Evolutionary conservation across 176 grass and related monocot genomes (phyloP).

Genomic region (Saccharum spontaneum): DNA sequence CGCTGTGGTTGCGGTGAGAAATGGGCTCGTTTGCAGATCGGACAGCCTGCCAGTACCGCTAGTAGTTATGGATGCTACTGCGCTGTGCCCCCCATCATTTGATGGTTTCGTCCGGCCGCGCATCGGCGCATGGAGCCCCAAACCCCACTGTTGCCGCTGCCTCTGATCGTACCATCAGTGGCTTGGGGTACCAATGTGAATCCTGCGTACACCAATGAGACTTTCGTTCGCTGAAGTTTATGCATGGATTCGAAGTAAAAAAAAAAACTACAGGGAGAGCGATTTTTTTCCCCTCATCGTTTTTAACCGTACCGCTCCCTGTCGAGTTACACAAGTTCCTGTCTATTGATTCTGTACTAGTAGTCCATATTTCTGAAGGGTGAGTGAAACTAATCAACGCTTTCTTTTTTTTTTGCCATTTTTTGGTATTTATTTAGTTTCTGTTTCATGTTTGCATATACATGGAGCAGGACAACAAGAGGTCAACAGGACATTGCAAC

Average conservation of each 20-base stretch:
- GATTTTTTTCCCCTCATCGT: neutral
- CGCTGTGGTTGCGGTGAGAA: conserved; percentile 18
- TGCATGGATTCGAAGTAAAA: conserved; percentile 16
- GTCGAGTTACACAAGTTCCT: neutral
- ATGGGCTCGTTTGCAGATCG: neutral
- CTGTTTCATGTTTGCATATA: too few relatives aligned
- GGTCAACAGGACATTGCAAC: too few relatives aligned
- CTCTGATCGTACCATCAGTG: conserved; percentile 34
- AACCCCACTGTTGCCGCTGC: conserved; percentile 43
- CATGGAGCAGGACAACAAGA: too few relatives aligned
- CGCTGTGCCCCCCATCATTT: neutral
- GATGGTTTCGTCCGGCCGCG: neutral
- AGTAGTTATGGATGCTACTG: neutral
- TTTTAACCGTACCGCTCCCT: neutral
- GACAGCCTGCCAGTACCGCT: neutral
- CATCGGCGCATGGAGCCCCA: conserved; percentile 56
- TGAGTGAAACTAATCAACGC: too few relatives aligned
- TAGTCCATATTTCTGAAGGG: too few relatives aligned
- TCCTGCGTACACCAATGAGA: neutral
- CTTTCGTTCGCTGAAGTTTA: conserved; percentile 21
- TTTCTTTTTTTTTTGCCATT: too few relatives aligned
- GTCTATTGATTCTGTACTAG: too few relatives aligned
- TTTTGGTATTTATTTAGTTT: too few relatives aligned
- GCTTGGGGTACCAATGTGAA: neutral
- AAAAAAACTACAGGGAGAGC: neutral